A percentile compares a stretch with the other conserved stretches of the same genome.
Evolutionary conservation across 768 basidiomycete genomes (phyloP).

Genomic region (Naganishia antarctica): DNA sequence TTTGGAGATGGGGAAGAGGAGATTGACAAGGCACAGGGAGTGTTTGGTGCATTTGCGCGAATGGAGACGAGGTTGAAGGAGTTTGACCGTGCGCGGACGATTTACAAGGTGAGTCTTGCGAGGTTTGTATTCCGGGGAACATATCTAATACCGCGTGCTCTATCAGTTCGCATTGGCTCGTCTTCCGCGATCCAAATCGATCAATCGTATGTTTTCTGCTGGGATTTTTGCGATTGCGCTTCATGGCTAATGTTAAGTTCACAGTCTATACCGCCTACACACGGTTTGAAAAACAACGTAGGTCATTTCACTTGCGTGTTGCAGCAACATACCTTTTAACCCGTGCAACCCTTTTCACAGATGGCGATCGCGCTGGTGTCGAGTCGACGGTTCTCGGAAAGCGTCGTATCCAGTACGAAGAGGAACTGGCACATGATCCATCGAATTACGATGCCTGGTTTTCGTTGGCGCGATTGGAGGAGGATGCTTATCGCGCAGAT

Average conservation of each 20-base stretch:
- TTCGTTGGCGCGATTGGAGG: slow-evolving; percentile 88
- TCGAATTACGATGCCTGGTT: slow-evolving; percentile 98
- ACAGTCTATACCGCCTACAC: slow-evolving; percentile 86
- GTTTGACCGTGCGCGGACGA: slow-evolving; percentile 90
- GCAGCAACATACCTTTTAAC: background rate
- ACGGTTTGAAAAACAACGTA: slow-evolving; percentile 90
- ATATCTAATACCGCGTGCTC: background rate
- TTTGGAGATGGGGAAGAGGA: slow-evolving; percentile 79
- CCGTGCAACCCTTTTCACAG: slow-evolving; percentile 18
- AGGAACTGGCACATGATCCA: slow-evolving; percentile 83
- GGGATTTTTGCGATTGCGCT: too few species aligned
- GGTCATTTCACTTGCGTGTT: slow-evolving; percentile 8
- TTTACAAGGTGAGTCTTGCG: slow-evolving; percentile 75
- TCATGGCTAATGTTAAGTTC: background rate
- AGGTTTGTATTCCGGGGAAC: background rate
- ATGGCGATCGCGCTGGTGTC: slow-evolving; percentile 78
- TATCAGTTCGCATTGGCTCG: slow-evolving; percentile 86
- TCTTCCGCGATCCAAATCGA: slow-evolving; percentile 86
- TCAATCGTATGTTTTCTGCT: slow-evolving; percentile 46
- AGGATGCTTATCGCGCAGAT: slow-evolving; percentile 72
- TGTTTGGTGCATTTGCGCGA: slow-evolving; percentile 87
- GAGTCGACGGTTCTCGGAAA: slow-evolving; percentile 94
- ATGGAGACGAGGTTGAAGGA: slow-evolving; percentile 97
- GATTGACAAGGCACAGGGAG: slow-evolving; percentile 82
- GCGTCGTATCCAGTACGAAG: slow-evolving; percentile 97